These are phyloP conservation scores for Ceratobasidium sp. DNA, from an alignment of 1,284 basidiomycete species.

Conservation along the genomic window DNA sequence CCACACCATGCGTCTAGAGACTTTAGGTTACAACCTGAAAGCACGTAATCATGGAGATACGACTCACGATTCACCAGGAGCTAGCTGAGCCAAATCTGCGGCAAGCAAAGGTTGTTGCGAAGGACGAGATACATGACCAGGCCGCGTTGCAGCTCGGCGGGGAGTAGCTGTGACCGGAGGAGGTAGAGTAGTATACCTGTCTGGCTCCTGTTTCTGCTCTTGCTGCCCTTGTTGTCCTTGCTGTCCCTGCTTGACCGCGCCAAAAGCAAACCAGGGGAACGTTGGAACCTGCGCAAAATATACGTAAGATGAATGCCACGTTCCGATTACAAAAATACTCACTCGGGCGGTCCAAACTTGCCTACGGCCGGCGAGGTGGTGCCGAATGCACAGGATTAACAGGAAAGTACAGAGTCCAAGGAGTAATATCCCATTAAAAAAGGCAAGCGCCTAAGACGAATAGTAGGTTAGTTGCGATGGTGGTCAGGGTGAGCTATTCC, in stretches of 20 bases:
- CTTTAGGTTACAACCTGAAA: neutral
- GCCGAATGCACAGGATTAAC: slow-evolving; percentile 72
- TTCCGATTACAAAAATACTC: slow-evolving; percentile 23
- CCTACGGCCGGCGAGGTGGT: slow-evolving; percentile 73
- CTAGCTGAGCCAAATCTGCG: slow-evolving; percentile 28
- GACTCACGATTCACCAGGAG: slow-evolving; percentile 44
- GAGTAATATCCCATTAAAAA: slow-evolving; percentile 78
- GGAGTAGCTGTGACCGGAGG: slow-evolving; percentile 46
- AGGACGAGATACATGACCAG: slow-evolving; percentile 37
- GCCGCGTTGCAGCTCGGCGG: slow-evolving; percentile 39
- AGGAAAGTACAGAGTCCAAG: slow-evolving; percentile 71
- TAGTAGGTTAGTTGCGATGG: slow-evolving; percentile 9
- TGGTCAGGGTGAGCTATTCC: neutral
- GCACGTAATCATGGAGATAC: neutral
- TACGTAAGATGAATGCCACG: slow-evolving; percentile 42
- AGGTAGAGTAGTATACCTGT: slow-evolving; percentile 45
- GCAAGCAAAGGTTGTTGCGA: slow-evolving; percentile 40
- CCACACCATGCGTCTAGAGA: slow-evolving; percentile 41
- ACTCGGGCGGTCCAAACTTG: slow-evolving; percentile 77
- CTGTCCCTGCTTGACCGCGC: slow-evolving; percentile 33
- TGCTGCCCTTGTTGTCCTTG: slow-evolving; percentile 20
- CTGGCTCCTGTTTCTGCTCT: slow-evolving; percentile 30
- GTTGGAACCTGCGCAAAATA: slow-evolving; percentile 64
- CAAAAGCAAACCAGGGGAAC: slow-evolving; percentile 72
- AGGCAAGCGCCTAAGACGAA: slow-evolving; percentile 76